Percentiles rank a stretch among this genome's conserved stretches.
These are phyloP conservation scores for Myriosclerotinia scirpicola DNA, from an alignment of 2,329 filamentous ascomycete species.

Conservation along the genomic window DNA sequence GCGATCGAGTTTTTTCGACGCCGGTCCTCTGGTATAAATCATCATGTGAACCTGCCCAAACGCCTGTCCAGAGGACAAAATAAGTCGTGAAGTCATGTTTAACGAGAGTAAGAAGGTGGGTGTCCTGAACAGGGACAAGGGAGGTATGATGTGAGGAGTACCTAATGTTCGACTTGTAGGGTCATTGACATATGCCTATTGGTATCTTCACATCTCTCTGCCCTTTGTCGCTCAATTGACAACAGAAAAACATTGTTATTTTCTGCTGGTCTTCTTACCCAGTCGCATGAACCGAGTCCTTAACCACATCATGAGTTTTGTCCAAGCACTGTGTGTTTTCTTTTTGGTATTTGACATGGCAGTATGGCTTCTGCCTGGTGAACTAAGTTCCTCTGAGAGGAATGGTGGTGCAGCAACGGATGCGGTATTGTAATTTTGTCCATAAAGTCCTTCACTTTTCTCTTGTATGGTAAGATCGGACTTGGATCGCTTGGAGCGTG, in stretches of 20 bases:
- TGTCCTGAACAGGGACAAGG: neutral
- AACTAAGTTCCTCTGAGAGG: constrained; percentile 19
- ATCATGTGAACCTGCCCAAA: constrained; percentile 16
- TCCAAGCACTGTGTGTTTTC: constrained; percentile 63
- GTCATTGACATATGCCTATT: neutral
- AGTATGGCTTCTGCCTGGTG: constrained; percentile 11
- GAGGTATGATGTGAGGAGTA: neutral
- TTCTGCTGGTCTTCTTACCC: constrained; percentile 28
- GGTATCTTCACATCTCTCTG: neutral
- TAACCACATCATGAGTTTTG: constrained; percentile 63
- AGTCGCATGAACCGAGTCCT: constrained; percentile 55
- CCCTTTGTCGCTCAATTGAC: neutral
- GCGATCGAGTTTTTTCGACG: constrained; percentile 19
- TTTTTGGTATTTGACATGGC: constrained; percentile 46
- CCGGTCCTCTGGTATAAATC: constrained; percentile 24
- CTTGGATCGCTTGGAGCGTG: constrained; percentile 45
- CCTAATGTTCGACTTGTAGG: neutral
- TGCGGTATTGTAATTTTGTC: constrained; percentile 30
- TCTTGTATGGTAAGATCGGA: constrained; percentile 36
- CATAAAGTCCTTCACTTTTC: constrained; percentile 28
- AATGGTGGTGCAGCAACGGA: constrained; percentile 12
- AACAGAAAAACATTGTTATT: neutral
- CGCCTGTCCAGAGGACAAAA: constrained; percentile 20
- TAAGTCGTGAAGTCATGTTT: constrained; percentile 11
- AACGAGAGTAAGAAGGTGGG: constrained; percentile 17